Conservation (phyloP, 805 yeast species). For the Yarrowia sp. region DNA sequence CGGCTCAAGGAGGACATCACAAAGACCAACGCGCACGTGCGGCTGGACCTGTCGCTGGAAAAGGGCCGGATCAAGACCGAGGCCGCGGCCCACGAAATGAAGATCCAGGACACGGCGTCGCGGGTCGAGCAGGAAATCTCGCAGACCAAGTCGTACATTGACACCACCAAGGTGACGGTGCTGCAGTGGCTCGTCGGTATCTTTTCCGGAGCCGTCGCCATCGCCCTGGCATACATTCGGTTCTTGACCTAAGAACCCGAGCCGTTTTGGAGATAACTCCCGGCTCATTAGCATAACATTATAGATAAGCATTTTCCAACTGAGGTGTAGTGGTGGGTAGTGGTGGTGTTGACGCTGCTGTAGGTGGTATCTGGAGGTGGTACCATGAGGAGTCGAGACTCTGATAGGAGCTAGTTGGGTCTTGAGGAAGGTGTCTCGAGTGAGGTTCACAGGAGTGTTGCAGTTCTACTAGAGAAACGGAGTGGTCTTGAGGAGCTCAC, state of each 20-base stretch:
- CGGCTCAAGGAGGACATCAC: conserved; percentile 89
- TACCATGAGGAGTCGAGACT: too few species aligned
- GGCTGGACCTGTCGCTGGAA: conserved; percentile 88
- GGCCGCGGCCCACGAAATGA: conserved; percentile 87
- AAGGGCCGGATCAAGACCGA: conserved; percentile 97
- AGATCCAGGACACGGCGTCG: conserved; percentile 93
- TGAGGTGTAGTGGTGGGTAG: too few species aligned
- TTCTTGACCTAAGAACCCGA: conserved; percentile 59
- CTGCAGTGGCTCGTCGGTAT: conserved; percentile 99
- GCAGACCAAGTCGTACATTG: conserved; percentile 94
- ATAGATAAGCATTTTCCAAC: conserved; percentile 3
- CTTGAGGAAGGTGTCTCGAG: too few species aligned
- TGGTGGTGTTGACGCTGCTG: too few species aligned
- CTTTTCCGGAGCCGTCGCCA: conserved; percentile 96
- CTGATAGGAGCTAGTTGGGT: too few species aligned
- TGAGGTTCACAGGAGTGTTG: too few species aligned
- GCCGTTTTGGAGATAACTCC: neutral
- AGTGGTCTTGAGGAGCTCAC: too few species aligned
- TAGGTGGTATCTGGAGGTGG: too few species aligned
- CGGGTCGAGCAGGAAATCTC: conserved; percentile 94
- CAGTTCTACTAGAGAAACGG: too few species aligned
- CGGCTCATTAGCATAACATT: conserved; percentile 16
- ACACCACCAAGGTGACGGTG: conserved; percentile 93
- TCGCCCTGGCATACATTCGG: conserved; percentile 89
- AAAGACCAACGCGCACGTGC: conserved; percentile 85